Percentiles rank a stretch among this genome's conserved stretches.
Evolutionary conservation across 441 rosid species (phyloP).

Genomic region (Populus hybrid): DNA sequence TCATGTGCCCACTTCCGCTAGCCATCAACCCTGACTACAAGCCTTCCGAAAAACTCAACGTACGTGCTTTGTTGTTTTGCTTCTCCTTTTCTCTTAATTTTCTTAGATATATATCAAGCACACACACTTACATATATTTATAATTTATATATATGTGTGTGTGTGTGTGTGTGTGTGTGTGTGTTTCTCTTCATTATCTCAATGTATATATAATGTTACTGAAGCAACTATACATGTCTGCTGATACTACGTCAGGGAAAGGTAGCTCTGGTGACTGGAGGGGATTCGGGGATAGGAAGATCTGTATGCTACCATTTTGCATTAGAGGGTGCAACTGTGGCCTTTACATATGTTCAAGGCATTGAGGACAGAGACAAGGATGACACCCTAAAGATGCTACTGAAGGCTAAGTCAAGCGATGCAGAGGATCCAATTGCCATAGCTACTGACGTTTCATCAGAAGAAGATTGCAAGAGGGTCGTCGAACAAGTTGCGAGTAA

Average conservation of each 20-base stretch:
- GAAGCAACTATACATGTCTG: not conserved
- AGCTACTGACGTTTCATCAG: conserved; percentile 51
- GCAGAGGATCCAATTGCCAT: conserved; percentile 53
- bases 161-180: not conserved
- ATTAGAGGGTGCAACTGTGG: conserved; percentile 58
- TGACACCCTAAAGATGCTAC: conserved; percentile 44
- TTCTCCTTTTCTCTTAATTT: not conserved
- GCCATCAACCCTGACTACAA: not conserved
- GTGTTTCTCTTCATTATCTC: not conserved
- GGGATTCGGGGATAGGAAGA: conserved; percentile 67
- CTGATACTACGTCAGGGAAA: conserved; percentile 33
- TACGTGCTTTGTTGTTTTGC: not conserved
- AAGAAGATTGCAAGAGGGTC: conserved; percentile 50
- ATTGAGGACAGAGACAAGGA: conserved; percentile 55
- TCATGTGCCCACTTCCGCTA: not conserved
- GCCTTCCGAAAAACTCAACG: not conserved
- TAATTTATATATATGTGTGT: not conserved
- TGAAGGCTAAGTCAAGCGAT: conserved; percentile 32
- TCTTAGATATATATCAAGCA: not conserved
- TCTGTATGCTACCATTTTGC: conserved; percentile 47
- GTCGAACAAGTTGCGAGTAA: conserved; percentile 46
- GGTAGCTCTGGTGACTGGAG: conserved; percentile 63
- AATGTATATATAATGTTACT: not conserved
- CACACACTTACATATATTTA: not conserved
- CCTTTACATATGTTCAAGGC: conserved; percentile 53